Percentiles rank a stretch among this genome's conserved stretches.
Conservation (phyloP, 2,329 filamentous ascomycete species). For the Endothia cerciana region DNA sequence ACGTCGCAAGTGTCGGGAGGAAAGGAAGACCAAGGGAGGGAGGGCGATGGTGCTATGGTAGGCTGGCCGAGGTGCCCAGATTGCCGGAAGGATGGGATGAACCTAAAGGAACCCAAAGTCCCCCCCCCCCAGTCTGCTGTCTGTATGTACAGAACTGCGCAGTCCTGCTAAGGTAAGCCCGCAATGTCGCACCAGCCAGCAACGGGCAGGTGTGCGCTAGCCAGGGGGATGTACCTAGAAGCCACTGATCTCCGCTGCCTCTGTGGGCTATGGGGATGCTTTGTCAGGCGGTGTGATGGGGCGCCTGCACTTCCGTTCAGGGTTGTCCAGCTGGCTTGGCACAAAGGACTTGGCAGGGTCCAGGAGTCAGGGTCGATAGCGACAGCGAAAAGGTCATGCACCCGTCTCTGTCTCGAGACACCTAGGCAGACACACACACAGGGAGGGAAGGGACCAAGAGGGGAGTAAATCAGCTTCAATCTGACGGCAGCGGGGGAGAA, state of each 20-base stretch:
- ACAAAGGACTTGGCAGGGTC: not conserved
- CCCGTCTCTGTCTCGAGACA: not conserved
- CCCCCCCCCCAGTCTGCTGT: too few species aligned
- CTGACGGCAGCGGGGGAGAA: not conserved
- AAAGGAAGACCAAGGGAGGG: conserved; percentile 11
- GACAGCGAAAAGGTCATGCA: not conserved
- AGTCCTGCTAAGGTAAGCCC: conserved; percentile 10
- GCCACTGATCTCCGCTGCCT: not conserved
- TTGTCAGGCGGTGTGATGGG: conserved; percentile 11
- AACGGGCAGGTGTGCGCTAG: not conserved
- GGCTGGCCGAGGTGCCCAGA: conserved; percentile 9
- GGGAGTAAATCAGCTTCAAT: not conserved
- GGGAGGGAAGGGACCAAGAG: not conserved
- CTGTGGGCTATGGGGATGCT: not conserved
- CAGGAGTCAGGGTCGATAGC: not conserved
- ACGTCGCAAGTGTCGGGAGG: not conserved
- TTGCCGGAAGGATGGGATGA: conserved; percentile 12
- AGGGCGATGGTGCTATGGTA: conserved; percentile 2
- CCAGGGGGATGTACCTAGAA: conserved; percentile 1
- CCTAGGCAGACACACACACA: not conserved
- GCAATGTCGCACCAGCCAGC: conserved; percentile 6
- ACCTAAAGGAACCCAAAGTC: conserved; percentile 2
- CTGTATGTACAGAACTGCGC: not conserved
- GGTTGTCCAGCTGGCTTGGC: not conserved
- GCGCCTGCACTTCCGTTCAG: not conserved